phyloP scores from a whole-genome alignment of 192 early-diverging fungal species.

The Coemansia sp. region DNA sequence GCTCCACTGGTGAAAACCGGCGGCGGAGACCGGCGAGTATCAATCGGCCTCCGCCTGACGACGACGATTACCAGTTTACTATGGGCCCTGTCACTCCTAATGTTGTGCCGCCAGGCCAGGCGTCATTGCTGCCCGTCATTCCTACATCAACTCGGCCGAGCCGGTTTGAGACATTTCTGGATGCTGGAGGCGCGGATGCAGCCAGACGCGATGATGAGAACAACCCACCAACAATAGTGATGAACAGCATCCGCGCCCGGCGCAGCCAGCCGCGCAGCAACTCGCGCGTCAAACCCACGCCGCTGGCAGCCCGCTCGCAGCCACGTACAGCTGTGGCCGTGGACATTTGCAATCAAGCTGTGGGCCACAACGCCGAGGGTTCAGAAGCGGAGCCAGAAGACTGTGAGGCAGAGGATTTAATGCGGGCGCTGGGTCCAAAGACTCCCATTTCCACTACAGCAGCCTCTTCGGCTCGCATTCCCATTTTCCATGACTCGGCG shows the following conservation, averaged over 20 bases:
- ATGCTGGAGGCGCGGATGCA: not conserved
- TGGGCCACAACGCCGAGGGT: constrained; percentile 22
- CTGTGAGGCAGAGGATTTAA: not conserved
- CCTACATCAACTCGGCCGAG: constrained; percentile 24
- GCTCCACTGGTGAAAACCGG: not conserved
- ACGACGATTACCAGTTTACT: constrained; percentile 55
- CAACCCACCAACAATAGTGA: constrained; percentile 35
- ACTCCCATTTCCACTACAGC: constrained; percentile 6
- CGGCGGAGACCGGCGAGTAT: constrained; percentile 2
- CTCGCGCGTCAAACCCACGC: constrained; percentile 20
- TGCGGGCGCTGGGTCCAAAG: not conserved
- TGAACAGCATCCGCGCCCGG: constrained; percentile 30
- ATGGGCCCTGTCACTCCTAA: constrained; percentile 51
- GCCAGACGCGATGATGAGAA: constrained; percentile 16
- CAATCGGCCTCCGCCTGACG: not conserved
- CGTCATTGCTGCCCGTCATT: constrained; percentile 11
- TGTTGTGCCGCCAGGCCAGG: constrained; percentile 23
- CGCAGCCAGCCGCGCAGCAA: constrained; percentile 14
- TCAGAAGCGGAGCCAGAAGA: constrained; percentile 7
- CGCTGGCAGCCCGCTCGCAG: constrained; percentile 23
- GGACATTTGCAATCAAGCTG: not conserved
- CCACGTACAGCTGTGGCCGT: not conserved
- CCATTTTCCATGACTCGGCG: constrained; percentile 17
- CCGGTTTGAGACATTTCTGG: constrained; percentile 11
- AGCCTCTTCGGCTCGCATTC: constrained; percentile 6